phyloP scores from a whole-genome alignment of 495 filamentous ascomycete species.

The Trichocladium uniseriatum region DNA sequence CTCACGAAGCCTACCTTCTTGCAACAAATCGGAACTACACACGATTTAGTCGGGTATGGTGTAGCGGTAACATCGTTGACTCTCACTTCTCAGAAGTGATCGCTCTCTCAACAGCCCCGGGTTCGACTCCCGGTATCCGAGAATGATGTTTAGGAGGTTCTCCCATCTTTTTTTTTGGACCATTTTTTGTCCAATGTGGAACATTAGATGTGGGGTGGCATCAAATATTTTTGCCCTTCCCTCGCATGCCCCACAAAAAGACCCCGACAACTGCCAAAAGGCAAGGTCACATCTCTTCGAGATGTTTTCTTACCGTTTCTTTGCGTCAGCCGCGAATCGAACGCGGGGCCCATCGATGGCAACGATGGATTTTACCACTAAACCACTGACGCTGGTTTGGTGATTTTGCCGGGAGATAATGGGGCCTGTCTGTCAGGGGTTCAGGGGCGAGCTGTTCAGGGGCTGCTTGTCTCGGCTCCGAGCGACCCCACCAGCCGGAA shows the following conservation, averaged over 20 bases:
- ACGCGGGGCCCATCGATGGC: conserved; percentile 45
- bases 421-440: neutral
- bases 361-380: conserved; percentile 46
- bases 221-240: neutral
- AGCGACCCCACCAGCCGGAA: too few species aligned
- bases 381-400: conserved; percentile 28
- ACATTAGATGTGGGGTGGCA: too few species aligned
- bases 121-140: conserved; percentile 10
- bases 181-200: too few species aligned
- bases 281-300: neutral
- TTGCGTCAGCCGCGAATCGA: conserved; percentile 43
- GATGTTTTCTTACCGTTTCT: too few species aligned
- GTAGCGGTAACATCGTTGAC: conserved; percentile 11
- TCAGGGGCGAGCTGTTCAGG: too few species aligned
- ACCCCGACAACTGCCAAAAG: too few species aligned
- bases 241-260: neutral
- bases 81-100: conserved; percentile 3
- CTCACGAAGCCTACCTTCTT: neutral
- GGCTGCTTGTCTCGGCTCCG: too few species aligned
- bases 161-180: too few species aligned
- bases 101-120: neutral
- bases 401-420: neutral
- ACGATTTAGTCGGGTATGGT: conserved; percentile 9
- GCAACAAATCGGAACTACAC: conserved; percentile 6
- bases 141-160: neutral